Conservation (phyloP, 257 asterid species). For the Gynochthodes officinalis region DNA sequence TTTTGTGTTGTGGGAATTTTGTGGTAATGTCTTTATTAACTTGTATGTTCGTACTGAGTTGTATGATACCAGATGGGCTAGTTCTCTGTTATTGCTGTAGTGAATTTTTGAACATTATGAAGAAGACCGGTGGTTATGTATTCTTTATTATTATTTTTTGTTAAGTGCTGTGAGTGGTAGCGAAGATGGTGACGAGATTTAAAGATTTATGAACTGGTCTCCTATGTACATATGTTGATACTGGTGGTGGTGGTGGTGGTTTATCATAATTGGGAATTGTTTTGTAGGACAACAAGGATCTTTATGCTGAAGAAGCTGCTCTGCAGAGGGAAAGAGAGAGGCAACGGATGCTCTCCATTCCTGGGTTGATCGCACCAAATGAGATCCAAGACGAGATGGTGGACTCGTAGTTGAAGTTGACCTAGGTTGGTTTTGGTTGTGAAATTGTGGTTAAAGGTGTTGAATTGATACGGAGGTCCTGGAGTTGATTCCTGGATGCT, state of each 20-base stretch:
- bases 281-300: conserved; percentile 89
- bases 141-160: too few relatives aligned
- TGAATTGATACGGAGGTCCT: too few relatives aligned
- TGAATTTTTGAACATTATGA: too few relatives aligned
- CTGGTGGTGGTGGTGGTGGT: not conserved
- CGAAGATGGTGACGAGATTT: too few relatives aligned
- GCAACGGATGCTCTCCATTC: conserved; percentile 80
- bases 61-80: too few relatives aligned
- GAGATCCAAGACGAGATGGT: conserved; percentile 94
- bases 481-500: too few relatives aligned
- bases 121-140: too few relatives aligned
- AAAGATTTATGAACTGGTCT: too few relatives aligned
- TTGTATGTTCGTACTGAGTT: not conserved
- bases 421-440: not conserved
- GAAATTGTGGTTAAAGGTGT: conserved; percentile 17
- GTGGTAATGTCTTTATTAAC: not conserved
- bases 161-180: too few relatives aligned
- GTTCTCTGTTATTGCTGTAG: too few relatives aligned
- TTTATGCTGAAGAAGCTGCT: conserved; percentile 94
- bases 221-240: too few relatives aligned
- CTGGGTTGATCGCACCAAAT: conserved; percentile 86
- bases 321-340: conserved; percentile 79
- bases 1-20: too few relatives aligned
- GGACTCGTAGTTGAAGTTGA: conserved; percentile 58
- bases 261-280: not conserved